Base-by-base conservation (phyloP, 208 protist genomes). In the Leishmania tarentolae region DNA sequence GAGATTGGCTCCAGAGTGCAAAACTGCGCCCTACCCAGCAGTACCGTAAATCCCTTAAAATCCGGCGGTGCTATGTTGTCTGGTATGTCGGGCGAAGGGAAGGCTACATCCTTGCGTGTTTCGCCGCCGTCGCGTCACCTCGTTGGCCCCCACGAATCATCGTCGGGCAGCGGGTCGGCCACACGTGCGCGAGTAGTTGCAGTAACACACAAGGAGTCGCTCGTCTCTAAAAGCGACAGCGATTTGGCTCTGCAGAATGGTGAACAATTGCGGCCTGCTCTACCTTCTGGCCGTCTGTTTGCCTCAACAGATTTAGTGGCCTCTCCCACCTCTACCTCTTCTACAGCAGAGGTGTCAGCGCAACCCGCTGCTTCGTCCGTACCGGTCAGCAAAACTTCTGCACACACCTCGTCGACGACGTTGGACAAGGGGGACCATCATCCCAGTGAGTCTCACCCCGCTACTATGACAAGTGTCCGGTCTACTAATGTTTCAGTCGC, bases 1-100 rank as follows among this genome's bases (percentile, higher is more conserved):
- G 82, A 85, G 52, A 80, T 85, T 9, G 61, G 76, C n/a, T 24
- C 63, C 3, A 76, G 75, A 59, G 76, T 81, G 70, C 75, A 71
- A 47, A 76, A 65, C 71, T 61, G 71, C 75, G 19, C 61, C 59
- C 40, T 65, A 44, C 47, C 15, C 35, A 44, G n/a, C 1, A 31
- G 15, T 6, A 3, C 65, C 6, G 11, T 9, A 28, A 74, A 19
- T 9, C 31, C 77, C 37, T 24, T 61, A 7, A 11, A 21, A 47
- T 50, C 76, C 21, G 70, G 46, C 24, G 57, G 19, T 11, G 35
- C 47, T 21, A 1, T 76, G 13, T 11, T 77, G 24, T 57, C 57
- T 21, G 24, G 52, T 56, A 65, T 46, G 7, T 24, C 52, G 1
- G 31, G 40, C 35, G 53, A 75, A 28, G 50, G 7, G 40, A 5